Percentiles rank a stretch among this genome's conserved stretches.
These are phyloP conservation scores for Globisporangium paroecandrum DNA, from an alignment of 352 stramenopile genomes.

Conservation along the genomic window DNA sequence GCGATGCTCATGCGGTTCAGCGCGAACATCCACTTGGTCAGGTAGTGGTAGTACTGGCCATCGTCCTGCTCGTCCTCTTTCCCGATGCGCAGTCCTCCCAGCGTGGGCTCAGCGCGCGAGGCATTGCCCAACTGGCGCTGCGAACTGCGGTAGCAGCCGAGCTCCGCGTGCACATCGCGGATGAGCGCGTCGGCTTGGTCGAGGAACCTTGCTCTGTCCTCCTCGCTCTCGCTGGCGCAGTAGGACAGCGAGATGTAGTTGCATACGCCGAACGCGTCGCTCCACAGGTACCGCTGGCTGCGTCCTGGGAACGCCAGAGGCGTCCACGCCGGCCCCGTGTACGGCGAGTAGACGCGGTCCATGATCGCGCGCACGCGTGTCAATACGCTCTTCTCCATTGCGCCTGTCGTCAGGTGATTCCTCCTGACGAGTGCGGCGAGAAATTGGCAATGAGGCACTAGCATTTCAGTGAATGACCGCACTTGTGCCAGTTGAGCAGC, in stretches of 20 bases:
- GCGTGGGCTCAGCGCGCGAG: slow-evolving; percentile 11
- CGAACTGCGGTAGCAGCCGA: slow-evolving; percentile 25
- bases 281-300: slow-evolving; percentile 31
- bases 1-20: slow-evolving; percentile 27
- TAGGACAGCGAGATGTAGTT: slow-evolving; percentile 27
- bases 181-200: slow-evolving; percentile 27
- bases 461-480: background rate
- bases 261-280: slow-evolving; percentile 36
- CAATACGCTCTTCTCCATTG: slow-evolving; percentile 6
- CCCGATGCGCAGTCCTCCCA: slow-evolving; percentile 30
- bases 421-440: background rate
- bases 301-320: slow-evolving; percentile 18
- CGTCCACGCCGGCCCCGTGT: slow-evolving; percentile 22
- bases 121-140: slow-evolving; percentile 14
- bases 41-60: slow-evolving; percentile 39
- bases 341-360: slow-evolving; percentile 29
- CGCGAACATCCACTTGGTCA: slow-evolving; percentile 44
- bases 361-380: slow-evolving; percentile 15
- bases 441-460: background rate
- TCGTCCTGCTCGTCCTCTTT: slow-evolving; percentile 29
- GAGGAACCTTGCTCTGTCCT: slow-evolving; percentile 14
- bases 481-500: slow-evolving; percentile 3
- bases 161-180: slow-evolving; percentile 22
- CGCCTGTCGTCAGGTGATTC: background rate
- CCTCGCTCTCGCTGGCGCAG: background rate